Base-by-base conservation (phyloP, 2,329 filamentous ascomycete genomes). In the Neopestalotiopsis sp. region DNA sequence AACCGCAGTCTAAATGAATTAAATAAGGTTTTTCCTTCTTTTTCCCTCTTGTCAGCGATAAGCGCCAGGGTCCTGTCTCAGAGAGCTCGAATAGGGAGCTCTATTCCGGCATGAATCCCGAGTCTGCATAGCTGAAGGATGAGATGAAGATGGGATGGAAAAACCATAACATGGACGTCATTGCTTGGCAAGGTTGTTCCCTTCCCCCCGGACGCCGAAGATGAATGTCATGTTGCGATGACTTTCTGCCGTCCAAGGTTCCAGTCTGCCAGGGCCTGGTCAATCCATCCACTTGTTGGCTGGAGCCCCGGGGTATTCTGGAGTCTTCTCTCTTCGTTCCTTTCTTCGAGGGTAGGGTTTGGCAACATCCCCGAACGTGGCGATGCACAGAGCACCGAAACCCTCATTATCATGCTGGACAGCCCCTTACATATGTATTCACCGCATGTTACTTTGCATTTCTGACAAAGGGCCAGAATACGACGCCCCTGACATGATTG, bases 351-450 rank as follows among this genome's bases (percentile, higher is more conserved):
- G n/a, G 24, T 28, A 28, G 45, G 9, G 45, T 20, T 52, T 52
- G 45, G 24, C 24, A 28, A 28, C 45, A 9, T 17, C 17, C 17
- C 45, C 20, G 17, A 10, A 24, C 45, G 45, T 52, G 45, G 45
- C 45, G 45, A 52, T 52, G 45, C 45, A 52, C 45, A 52, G 45
- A 52, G 45, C 45, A 52, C 45, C 24, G 45, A 52, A 52, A 52
- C 45, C 45, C 10, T 38, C 34, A 7, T 7, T 38, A 38, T 10
- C 34, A 38, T 52, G 45, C 45, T n/a, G n/a, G 17, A 28, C 24
- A 28, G 45, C 45, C 45, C 45, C 45, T 38, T 38, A 38, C 34
- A 38, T 38, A 38, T 28, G 24, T 28, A 28, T 28, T 28, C 34
- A 38, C 34, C 34, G 34, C 34, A 38, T 38, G 10, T 38, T 38